phyloP scores from a whole-genome alignment of 192 early-diverging fungal species.

The Dispira simplex region DNA sequence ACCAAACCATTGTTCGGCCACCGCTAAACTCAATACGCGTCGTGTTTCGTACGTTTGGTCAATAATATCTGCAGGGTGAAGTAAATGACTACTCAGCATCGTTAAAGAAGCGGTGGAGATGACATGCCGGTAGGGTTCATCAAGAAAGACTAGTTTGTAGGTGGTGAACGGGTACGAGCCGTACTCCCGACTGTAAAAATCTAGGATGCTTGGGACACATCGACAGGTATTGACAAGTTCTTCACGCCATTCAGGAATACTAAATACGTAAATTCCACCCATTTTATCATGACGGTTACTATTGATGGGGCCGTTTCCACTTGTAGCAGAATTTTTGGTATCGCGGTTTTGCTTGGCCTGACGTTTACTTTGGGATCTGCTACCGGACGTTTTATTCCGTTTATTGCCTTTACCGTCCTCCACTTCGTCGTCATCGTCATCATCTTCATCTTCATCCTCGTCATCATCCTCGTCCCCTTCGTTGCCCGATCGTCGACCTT shows the following conservation, averaged over 20 bases:
- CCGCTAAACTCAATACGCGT: conserved; percentile 41
- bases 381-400: not conserved
- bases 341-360: conserved; percentile 12
- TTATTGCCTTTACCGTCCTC: conserved; percentile 2
- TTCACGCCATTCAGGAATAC: conserved; percentile 34
- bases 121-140: conserved; percentile 47
- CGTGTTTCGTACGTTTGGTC: conserved; percentile 83
- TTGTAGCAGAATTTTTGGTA: conserved; percentile 14
- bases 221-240: conserved; percentile 46
- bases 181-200: conserved; percentile 74
- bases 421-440: conserved; percentile 2
- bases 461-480: conserved; percentile 11
- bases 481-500: not conserved
- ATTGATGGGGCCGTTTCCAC: conserved; percentile 18
- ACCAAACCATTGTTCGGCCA: conserved; percentile 94
- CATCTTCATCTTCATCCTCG: conserved; percentile 1
- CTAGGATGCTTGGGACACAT: conserved; percentile 34
- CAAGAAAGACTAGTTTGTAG: conserved; percentile 81
- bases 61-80: conserved; percentile 60
- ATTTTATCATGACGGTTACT: conserved; percentile 14
- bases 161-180: conserved; percentile 76
- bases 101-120: conserved; percentile 65
- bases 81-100: conserved; percentile 47
- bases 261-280: conserved; percentile 57
- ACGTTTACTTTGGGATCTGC: conserved; percentile 15